Percentiles rank a stretch among this genome's conserved stretches.
phyloP scores from a whole-genome alignment of 441 rosid genomes.

The Aleurites moluccanus region DNA sequence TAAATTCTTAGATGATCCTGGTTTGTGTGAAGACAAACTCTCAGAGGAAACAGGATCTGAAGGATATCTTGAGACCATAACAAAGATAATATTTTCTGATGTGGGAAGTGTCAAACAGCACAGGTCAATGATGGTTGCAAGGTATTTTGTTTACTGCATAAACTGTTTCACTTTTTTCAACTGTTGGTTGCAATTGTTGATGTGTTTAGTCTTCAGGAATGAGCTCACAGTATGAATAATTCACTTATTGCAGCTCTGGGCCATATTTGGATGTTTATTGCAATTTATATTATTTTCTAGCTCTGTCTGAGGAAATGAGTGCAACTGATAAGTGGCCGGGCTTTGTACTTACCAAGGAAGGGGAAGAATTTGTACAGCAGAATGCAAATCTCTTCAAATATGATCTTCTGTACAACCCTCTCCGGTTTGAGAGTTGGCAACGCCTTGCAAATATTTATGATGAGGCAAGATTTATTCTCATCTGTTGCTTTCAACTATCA shows the following conservation, averaged over 20 bases:
- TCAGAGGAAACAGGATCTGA: constrained; percentile 89
- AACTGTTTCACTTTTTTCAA: constrained; percentile 8
- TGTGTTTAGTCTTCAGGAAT: constrained; percentile 24
- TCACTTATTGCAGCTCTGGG: constrained; percentile 70
- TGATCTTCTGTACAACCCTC: constrained; percentile 89
- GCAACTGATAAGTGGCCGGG: constrained; percentile 99
- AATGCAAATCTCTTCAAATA: constrained; percentile 85
- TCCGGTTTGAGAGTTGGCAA: constrained; percentile 97
- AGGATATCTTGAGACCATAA: constrained; percentile 74
- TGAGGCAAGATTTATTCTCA: constrained; percentile 61
- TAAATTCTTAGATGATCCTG: constrained; percentile 83
- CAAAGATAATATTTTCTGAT: constrained; percentile 61
- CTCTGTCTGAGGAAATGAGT: constrained; percentile 94
- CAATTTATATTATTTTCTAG: constrained; percentile 87
- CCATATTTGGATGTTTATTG: constrained; percentile 83
- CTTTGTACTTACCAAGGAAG: constrained; percentile 97
- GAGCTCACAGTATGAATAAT: constrained; percentile 26
- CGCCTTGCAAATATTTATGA: constrained; percentile 95
- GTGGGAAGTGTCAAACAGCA: constrained; percentile 65
- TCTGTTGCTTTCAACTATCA: constrained; percentile 17
- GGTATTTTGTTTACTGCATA: constrained; percentile 43
- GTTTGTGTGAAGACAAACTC: constrained; percentile 84
- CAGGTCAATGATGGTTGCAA: constrained; percentile 51
- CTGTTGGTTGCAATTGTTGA: constrained; percentile 13
- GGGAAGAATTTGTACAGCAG: constrained; percentile 98